Evolutionary conservation across 2,329 filamentous ascomycete genomes (phyloP).

Genomic region (Aspergillus chevalieri): DNA sequence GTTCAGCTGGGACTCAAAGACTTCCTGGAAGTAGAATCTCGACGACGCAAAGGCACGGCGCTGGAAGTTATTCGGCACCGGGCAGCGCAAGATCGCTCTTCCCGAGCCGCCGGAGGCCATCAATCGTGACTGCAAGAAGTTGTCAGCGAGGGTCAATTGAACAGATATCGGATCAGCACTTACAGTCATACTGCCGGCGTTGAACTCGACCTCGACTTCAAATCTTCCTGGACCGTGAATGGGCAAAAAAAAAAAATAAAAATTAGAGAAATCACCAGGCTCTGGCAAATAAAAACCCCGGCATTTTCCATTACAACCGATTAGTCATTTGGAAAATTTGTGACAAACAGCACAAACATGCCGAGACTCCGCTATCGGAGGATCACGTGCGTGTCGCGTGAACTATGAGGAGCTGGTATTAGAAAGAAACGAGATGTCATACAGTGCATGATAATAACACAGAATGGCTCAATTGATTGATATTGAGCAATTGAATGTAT

Average conservation of each 20-base stretch:
- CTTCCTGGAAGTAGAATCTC: conserved; percentile 38
- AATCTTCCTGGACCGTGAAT: neutral
- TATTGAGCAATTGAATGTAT: no score
- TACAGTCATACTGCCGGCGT: conserved; percentile 10
- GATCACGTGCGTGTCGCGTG: neutral
- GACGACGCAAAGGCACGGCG: conserved; percentile 27
- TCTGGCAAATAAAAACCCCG: conserved; percentile 11
- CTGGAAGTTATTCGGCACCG: conserved; percentile 17
- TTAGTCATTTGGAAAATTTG: conserved; percentile 2
- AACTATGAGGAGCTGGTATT: neutral
- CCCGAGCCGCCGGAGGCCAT: conserved; percentile 10
- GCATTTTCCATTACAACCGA: conserved; percentile 8
- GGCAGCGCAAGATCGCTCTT: conserved; percentile 18
- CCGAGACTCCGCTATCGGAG: conserved; percentile 12
- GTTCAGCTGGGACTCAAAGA: conserved; percentile 60
- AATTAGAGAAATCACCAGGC: no score
- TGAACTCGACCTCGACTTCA: conserved; percentile 1
- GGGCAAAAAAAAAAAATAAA: neutral
- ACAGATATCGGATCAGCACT: neutral
- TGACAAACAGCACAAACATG: conserved; percentile 5
- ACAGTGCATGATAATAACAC: neutral
- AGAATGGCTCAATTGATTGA: no score
- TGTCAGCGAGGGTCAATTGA: neutral
- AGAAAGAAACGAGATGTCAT: neutral
- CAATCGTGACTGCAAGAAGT: conserved; percentile 12